Evolutionary conservation across 2,329 filamentous ascomycete genomes (phyloP), one percentile per base, ranked within the genome.

Genomic region (Epichloe sibirici): DNA sequence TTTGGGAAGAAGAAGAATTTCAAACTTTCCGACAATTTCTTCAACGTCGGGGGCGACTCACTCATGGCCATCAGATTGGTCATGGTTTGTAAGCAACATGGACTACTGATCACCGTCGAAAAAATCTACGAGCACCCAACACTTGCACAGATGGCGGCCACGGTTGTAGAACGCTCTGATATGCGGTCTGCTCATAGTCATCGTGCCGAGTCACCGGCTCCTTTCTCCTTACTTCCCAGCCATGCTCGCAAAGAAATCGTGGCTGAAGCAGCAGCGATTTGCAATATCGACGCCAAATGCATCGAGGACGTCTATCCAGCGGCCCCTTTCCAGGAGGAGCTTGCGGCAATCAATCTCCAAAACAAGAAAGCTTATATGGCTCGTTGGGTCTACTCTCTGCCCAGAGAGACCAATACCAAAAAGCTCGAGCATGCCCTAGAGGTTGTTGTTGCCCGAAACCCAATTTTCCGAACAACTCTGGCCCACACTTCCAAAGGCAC

Each of bases 11-110:
- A 4, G 21, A 17, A 23, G 40, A 17, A 44, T 4, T 44, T 21
- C 21, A 11, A n/a, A 21, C 5, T 11, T 9, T 21, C n/a, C 40
- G 69, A 75, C 55, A 73, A 70, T 59, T 77, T 77, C 59, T 75
- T 77, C 65, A 64, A 65, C 0, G 65, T 74, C 0, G 74, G 74
- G 9, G 74, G 74, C 25, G 72, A 75, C 57, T 76, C 74, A 0
- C 67, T 77, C 3, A 57, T 66, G 0, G 73, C 73, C 2, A 79
- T 77, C 69, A 72, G 69, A 52, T 57, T 78, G 5, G 74, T 57
- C 5, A 42, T 43, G 17, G 35, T 31, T 11, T 46, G 49, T 21
- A 55, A 55, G 31, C 40, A 45, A 6, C 21, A 42, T 11, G 52
- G 50, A 15, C 43, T 53, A 15, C 3, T n/a, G 43, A 35, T 57